phyloP scores from a whole-genome alignment of 1,139 yeast species.

The Petasospora fabianii region DNA sequence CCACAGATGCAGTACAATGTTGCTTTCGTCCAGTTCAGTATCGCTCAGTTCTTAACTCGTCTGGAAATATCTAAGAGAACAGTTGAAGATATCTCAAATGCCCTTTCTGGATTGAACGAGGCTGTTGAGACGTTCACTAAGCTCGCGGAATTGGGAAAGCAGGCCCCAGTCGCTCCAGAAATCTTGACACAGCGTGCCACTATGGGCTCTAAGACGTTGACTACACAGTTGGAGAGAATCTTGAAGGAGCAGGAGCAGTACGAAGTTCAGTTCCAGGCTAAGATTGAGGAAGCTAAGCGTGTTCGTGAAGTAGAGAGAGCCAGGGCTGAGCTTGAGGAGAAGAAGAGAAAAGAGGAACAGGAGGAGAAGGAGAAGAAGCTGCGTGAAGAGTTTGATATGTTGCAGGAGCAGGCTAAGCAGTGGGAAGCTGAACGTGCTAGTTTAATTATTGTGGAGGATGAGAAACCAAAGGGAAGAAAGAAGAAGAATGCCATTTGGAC shows the following conservation, averaged over 20 bases:
- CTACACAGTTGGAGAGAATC: constrained; percentile 66
- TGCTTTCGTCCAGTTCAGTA: constrained; percentile 81
- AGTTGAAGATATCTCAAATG: constrained; percentile 55
- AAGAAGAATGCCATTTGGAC: constrained; percentile 27
- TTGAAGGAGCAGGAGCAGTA: constrained; percentile 69
- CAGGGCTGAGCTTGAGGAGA: constrained; percentile 38
- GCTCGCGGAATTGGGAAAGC: constrained; percentile 47
- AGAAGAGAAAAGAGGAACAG: constrained; percentile 44
- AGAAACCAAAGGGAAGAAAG: constrained; percentile 26
- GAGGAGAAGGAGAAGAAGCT: constrained; percentile 41
- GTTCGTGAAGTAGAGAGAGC: constrained; percentile 57
- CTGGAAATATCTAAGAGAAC: constrained; percentile 58
- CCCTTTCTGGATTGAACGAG: constrained; percentile 53
- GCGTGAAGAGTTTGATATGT: constrained; percentile 62
- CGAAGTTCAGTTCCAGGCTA: constrained; percentile 54
- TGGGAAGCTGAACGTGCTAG: constrained; percentile 65
- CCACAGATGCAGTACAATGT: constrained; percentile 67
- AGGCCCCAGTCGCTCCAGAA: constrained; percentile 71
- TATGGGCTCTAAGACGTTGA: constrained; percentile 75
- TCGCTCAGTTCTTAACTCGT: constrained; percentile 78
- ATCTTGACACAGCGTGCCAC: constrained; percentile 83
- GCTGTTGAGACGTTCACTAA: constrained; percentile 62
- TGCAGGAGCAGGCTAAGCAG: constrained; percentile 79
- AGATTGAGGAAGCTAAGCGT: constrained; percentile 70
- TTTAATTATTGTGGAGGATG: constrained; percentile 31